phyloP scores from a whole-genome alignment of 2,329 filamentous ascomycete genomes.

The Mollisia scopiformis region DNA sequence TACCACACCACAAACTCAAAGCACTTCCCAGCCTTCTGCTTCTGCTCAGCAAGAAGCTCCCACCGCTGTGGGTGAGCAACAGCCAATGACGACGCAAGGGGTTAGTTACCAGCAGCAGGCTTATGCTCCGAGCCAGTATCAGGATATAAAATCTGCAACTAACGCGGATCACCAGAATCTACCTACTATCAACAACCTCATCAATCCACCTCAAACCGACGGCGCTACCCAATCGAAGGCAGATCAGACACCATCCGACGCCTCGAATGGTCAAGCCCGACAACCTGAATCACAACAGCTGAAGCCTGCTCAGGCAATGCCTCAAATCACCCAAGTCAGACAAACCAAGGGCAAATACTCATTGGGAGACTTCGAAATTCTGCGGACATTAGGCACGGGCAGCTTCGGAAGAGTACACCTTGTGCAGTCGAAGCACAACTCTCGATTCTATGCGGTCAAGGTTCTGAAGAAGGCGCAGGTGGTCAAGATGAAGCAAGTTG shows the following conservation, averaged over 20 bases:
- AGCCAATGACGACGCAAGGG: constrained; percentile 37
- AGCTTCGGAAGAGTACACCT: constrained; percentile 96
- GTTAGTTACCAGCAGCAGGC: constrained; percentile 38
- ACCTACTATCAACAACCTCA: constrained; percentile 82
- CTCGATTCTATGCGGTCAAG: constrained; percentile 97
- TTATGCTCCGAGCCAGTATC: constrained; percentile 6
- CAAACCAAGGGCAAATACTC: constrained; percentile 98
- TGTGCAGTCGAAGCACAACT: constrained; percentile 97
- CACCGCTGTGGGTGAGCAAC: constrained; percentile 34
- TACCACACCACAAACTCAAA: constrained; percentile 34
- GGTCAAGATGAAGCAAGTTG: constrained; percentile 99
- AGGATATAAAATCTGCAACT: constrained; percentile 25
- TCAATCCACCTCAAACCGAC: constrained; percentile 65
- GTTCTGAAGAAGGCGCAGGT: constrained; percentile 98
- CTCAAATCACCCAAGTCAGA: constrained; percentile 45
- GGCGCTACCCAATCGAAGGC: constrained; percentile 40
- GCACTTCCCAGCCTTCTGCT: constrained; percentile 31
- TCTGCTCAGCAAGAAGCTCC: constrained; percentile 32
- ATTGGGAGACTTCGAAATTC: constrained; percentile 84
- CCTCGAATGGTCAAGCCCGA: constrained; percentile 10
- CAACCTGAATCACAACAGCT: constrained; percentile 10
- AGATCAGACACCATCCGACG: constrained; percentile 21
- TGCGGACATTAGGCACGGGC: constrained; percentile 91
- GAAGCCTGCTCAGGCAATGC: constrained; percentile 13
- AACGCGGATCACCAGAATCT: constrained; percentile 59